A percentile compares a stretch with the other conserved stretches of the same genome.
phyloP scores from a whole-genome alignment of 2,329 filamentous ascomycete genomes.

The Cladorrhinum sp. region DNA sequence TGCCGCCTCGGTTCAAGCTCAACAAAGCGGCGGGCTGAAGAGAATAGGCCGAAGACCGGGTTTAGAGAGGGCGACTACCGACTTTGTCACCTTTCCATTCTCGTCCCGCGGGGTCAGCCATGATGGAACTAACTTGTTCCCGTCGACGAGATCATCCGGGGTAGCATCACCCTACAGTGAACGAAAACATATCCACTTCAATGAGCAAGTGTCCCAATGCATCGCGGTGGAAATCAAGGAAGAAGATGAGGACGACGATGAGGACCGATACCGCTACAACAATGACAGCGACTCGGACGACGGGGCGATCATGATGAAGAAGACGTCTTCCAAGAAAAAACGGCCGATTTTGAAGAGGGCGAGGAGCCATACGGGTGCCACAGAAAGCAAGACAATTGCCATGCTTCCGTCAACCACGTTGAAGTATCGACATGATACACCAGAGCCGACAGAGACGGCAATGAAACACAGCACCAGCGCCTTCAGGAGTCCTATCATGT shows the following conservation, averaged over 20 bases:
- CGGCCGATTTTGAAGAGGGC: slow-evolving; percentile 48
- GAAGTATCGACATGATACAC: slow-evolving; percentile 77
- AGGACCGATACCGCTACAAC: slow-evolving; percentile 38
- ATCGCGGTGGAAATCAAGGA: slow-evolving; percentile 89
- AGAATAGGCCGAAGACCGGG: slow-evolving; percentile 48
- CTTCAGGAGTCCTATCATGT: slow-evolving; percentile 53
- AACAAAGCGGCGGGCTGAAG: slow-evolving; percentile 58
- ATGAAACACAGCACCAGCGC: slow-evolving; percentile 56
- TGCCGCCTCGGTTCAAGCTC: slow-evolving; percentile 79
- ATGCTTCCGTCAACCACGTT: slow-evolving; percentile 83
- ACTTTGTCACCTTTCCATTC: slow-evolving; percentile 65
- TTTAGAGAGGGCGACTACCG: slow-evolving; percentile 63
- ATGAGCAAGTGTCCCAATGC: slow-evolving; percentile 92
- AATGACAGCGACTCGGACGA: slow-evolving; percentile 70
- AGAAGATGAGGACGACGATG: slow-evolving; percentile 68
- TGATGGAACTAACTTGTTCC: slow-evolving; percentile 62
- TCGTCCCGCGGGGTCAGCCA: slow-evolving; percentile 59
- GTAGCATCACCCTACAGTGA: slow-evolving; percentile 60
- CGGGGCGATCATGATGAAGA: slow-evolving; percentile 79
- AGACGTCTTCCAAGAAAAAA: slow-evolving; percentile 52
- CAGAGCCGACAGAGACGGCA: slow-evolving; percentile 60
- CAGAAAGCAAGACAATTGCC: slow-evolving; percentile 80
- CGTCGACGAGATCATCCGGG: slow-evolving; percentile 71
- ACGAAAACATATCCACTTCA: slow-evolving; percentile 90
- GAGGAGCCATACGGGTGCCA: slow-evolving; percentile 37